phyloP scores from a whole-genome alignment of 768 basidiomycete species.

The Xerocomellus intermedius region DNA sequence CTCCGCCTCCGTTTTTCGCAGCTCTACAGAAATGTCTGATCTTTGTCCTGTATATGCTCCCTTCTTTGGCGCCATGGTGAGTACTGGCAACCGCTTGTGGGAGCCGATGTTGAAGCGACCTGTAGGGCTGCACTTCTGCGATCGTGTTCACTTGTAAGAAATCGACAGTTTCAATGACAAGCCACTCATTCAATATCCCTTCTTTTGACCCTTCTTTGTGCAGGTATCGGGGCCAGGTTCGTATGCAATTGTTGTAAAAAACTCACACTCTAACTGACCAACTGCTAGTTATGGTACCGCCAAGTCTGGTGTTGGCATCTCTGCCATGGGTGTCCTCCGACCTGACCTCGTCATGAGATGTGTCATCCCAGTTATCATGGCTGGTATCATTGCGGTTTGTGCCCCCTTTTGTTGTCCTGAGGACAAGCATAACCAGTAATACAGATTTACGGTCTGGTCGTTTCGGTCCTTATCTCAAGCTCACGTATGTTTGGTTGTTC shows the following conservation, averaged over 20 bases:
- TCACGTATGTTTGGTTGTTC: constrained; percentile 57
- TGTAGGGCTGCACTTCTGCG: constrained; percentile 90
- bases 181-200: neutral
- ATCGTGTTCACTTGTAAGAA: constrained; percentile 96
- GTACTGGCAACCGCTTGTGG: constrained; percentile 23
- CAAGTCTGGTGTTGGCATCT: constrained; percentile 97
- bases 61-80: constrained; percentile 96
- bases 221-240: constrained; percentile 86
- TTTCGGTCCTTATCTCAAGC: constrained; percentile 93
- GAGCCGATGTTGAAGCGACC: constrained; percentile 9
- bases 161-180: neutral
- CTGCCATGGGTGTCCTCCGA: constrained; percentile 96
- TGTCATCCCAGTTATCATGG: constrained; percentile 98
- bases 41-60: constrained; percentile 94
- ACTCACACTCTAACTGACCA: neutral
- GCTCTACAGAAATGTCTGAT: constrained; percentile 56
- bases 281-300: constrained; percentile 91
- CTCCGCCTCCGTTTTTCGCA: constrained; percentile 3
- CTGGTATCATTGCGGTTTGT: constrained; percentile 99
- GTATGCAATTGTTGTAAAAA: constrained; percentile 17
- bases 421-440: neutral
- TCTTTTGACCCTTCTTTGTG: neutral
- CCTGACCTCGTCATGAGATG: constrained; percentile 99
- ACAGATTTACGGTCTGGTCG: constrained; percentile 96
- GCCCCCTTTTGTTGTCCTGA: neutral